phyloP scores from a whole-genome alignment of 1,139 yeast genomes.

The Suhomyces wounanorum region DNA sequence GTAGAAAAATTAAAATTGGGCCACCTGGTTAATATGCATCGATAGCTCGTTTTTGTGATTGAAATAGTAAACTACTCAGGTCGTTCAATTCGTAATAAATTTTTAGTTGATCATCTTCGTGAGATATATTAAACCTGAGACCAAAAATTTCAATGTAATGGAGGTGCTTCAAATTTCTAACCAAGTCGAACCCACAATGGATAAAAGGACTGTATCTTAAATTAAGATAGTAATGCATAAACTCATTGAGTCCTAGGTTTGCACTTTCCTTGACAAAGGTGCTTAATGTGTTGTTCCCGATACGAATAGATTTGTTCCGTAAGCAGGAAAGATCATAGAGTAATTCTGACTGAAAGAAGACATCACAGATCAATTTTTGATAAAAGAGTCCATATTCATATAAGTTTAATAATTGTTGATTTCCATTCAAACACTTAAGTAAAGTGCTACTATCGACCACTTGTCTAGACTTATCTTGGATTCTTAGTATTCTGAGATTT shows the following conservation, averaged over 20 bases:
- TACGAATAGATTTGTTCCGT: background rate
- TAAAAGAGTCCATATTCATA: constrained; percentile 23
- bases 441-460: constrained; percentile 13
- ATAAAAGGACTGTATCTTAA: constrained; percentile 18
- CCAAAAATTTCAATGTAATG: constrained; percentile 8
- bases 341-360: constrained; percentile 11
- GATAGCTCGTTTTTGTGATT: background rate
- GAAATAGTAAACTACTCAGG: background rate
- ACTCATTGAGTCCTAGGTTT: constrained; percentile 14
- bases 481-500: constrained; percentile 14
- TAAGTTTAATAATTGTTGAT: constrained; percentile 11
- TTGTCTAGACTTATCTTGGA: constrained; percentile 17
- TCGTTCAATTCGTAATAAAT: constrained; percentile 5
- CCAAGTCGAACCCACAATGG: constrained; percentile 13
- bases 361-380: constrained; percentile 14
- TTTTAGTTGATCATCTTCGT: background rate
- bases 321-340: constrained; percentile 12
- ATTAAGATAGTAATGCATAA: constrained; percentile 16
- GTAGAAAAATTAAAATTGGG: too few relatives aligned
- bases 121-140: background rate
- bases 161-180: constrained; percentile 6
- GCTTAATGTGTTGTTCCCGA: constrained; percentile 18
- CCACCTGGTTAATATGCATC: background rate
- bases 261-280: constrained; percentile 14
- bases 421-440: constrained; percentile 17